Percentiles rank a stretch among this genome's conserved stretches.
These are phyloP conservation scores for Smittium culicis DNA, from an alignment of 371 early-diverging fungal species.

Conservation along the genomic window DNA sequence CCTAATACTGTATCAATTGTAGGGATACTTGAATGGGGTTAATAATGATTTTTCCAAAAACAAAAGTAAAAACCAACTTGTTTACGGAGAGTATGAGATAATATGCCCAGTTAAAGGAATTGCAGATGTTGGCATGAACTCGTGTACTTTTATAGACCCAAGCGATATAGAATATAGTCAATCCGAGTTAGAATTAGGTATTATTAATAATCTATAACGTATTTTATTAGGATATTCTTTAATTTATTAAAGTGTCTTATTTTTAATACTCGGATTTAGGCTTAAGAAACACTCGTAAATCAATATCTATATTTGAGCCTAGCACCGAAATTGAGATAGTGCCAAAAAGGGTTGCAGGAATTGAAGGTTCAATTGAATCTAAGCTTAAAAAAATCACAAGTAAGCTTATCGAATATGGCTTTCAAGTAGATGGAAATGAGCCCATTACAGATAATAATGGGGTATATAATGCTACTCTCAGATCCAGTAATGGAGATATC, in stretches of 20 bases:
- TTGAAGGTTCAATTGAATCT: background rate
- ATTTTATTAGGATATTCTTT: no score
- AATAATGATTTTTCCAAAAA: background rate
- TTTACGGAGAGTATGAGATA: background rate
- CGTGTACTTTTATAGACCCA: background rate
- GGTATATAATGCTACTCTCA: background rate
- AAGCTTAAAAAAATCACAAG: background rate
- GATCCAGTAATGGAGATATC: background rate
- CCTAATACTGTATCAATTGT: background rate
- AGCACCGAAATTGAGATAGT: background rate
- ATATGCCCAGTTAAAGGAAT: background rate
- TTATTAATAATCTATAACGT: no score
- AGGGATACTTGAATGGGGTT: background rate
- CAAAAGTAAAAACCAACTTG: background rate
- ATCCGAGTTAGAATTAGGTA: no score
- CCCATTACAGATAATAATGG: background rate
- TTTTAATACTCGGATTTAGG: background rate
- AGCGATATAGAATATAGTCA: no score
- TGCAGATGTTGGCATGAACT: background rate
- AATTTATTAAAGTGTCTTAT: background rate
- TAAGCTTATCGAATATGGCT: background rate
- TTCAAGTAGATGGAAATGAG: background rate
- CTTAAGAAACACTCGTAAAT: no score
- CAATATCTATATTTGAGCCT: no score
- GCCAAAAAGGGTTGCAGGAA: background rate